Conservation (phyloP, 2,329 filamentous ascomycete genomes). For the Ustilaginoidea virens region DNA sequence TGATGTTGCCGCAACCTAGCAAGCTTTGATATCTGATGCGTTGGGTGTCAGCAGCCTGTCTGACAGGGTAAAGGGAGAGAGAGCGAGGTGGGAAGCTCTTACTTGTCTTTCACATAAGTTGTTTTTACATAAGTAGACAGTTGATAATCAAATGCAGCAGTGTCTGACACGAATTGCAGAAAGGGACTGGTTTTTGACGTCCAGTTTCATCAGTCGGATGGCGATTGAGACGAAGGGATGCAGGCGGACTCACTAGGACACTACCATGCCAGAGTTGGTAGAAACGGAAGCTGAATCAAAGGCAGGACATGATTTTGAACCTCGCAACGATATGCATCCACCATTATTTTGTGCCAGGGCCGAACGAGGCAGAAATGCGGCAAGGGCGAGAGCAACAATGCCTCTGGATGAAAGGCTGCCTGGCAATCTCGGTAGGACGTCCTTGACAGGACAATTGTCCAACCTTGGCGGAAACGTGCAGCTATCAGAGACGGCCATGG, state of each 20-base stretch:
- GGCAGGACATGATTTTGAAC: constrained; percentile 55
- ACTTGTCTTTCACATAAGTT: constrained; percentile 67
- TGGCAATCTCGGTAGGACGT: background rate
- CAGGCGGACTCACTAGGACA: constrained; percentile 53
- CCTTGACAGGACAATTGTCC: background rate
- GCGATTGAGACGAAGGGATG: too few relatives aligned
- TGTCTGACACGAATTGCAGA: constrained; percentile 63
- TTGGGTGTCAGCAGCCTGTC: constrained; percentile 2
- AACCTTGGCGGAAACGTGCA: background rate
- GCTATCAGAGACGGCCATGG: background rate
- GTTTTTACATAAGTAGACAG: constrained; percentile 59
- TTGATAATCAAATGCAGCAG: constrained; percentile 60
- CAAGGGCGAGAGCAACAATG: constrained; percentile 9
- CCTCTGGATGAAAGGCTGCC: background rate
- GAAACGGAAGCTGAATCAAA: constrained; percentile 61
- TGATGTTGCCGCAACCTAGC: constrained; percentile 65
- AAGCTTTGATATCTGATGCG: constrained; percentile 56
- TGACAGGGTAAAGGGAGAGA: too few relatives aligned
- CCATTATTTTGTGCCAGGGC: constrained; percentile 19
- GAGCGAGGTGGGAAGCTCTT: constrained; percentile 9
- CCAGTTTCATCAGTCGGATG: too few relatives aligned
- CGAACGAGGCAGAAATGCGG: constrained; percentile 13
- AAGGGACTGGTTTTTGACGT: constrained; percentile 62
- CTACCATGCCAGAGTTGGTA: constrained; percentile 39
- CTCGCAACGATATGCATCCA: constrained; percentile 50